Evolutionary conservation across 2,329 filamentous ascomycete species (phyloP), one percentile per base, ranked within the genome.

Genomic region (Apiospora arundinis): DNA sequence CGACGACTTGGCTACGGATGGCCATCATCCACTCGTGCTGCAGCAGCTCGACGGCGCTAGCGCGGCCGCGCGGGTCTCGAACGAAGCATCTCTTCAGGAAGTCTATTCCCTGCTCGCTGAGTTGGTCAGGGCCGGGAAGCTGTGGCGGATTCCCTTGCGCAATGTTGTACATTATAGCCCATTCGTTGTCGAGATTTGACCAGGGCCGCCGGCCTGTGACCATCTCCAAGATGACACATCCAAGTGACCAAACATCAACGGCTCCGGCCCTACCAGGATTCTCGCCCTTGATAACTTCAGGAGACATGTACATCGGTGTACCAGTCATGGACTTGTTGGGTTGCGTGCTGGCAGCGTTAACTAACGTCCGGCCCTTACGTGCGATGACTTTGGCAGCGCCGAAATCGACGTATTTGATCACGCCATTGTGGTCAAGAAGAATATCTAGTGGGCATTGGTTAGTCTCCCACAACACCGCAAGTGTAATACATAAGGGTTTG

Each of bases 91-190:
- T 90, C 77, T 90, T 90, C 75, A 99, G 82, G 79, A 99, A 98
- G 80, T 98, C 95, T 74, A 98, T 91, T 28, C 96, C 96, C 70
- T 90, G 83, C 0, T 92, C 89, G 78, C 93, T 96, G 74, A 99
- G 89, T 82, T 98, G 95, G 69, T 98, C 95, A 0, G 86, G 81
- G 0, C 90, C 87, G 1, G 96, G 96, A 70, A 98, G 87, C 79
- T 94, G 92, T 7, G 96, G 96, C 67, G 95, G 93, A 77, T 98
- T 97, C 74, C 96, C 96, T 80, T 97, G 95, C 1, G 96, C 96
- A 78, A 99, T 99, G 85, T 98, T 98, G 88, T 98, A 99, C 96
- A 99, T 99, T 84, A 99, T 98, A 56, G 96, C 96, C 95, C 95
- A 99, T 82, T 99, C 96, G 80, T 99, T 99, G 84, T 99, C 96